Evolutionary conservation across 768 basidiomycete species (phyloP).

Genomic region (Leccinum disarticulatum): DNA sequence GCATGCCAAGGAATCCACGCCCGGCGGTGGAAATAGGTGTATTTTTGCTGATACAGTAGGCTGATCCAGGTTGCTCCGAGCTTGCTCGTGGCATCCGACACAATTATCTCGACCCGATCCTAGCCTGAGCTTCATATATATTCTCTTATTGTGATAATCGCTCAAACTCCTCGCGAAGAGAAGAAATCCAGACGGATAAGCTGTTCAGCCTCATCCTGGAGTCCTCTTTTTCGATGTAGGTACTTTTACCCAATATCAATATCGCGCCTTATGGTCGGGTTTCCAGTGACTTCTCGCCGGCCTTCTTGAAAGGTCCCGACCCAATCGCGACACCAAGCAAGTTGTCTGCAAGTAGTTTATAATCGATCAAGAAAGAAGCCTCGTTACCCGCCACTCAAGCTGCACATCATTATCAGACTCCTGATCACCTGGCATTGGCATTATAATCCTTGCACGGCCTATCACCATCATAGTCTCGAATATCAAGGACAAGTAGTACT

Average conservation of each 20-base stretch:
- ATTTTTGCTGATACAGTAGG: too few relatives aligned
- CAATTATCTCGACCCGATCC: too few relatives aligned
- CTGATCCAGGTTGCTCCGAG: too few relatives aligned
- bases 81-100: background rate
- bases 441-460: too few relatives aligned
- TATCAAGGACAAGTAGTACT: too few relatives aligned
- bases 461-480: too few relatives aligned
- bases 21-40: too few relatives aligned
- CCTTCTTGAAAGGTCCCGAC: background rate
- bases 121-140: too few relatives aligned
- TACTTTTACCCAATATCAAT: background rate
- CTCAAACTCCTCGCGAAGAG: background rate
- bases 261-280: background rate
- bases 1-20: background rate
- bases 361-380: background rate
- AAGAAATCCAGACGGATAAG: background rate
- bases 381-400: background rate
- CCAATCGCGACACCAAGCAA: background rate
- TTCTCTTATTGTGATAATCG: background rate
- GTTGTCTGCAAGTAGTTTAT: background rate
- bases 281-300: background rate
- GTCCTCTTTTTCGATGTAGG: background rate
- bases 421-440: too few relatives aligned
- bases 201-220: background rate
- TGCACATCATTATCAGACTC: too few relatives aligned